Conservation (phyloP, 2,329 filamentous ascomycete genomes). For the Huntiella omanensis region DNA sequence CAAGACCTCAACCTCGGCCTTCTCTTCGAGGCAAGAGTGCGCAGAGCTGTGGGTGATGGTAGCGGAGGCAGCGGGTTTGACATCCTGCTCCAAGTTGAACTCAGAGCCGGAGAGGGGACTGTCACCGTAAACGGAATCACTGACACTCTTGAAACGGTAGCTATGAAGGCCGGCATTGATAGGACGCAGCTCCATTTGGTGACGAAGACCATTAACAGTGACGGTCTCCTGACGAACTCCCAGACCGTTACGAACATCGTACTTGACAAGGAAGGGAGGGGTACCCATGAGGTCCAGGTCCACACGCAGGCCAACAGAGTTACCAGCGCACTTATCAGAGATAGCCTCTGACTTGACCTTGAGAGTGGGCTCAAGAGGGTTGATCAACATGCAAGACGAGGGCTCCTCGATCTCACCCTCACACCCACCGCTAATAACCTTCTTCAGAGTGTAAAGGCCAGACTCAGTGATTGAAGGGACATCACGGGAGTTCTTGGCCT, state of each 20-base stretch:
- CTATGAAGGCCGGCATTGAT: constrained; percentile 65
- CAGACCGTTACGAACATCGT: constrained; percentile 49
- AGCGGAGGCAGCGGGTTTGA: constrained; percentile 81
- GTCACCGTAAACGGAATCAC: constrained; percentile 62
- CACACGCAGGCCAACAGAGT: constrained; percentile 75
- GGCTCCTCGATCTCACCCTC: constrained; percentile 81
- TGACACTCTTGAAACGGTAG: constrained; percentile 67
- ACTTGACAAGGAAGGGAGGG: constrained; percentile 72
- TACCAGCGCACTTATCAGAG: constrained; percentile 86
- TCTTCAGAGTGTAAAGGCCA: constrained; percentile 71
- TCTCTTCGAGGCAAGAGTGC: constrained; percentile 67
- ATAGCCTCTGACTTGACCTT: constrained; percentile 61
- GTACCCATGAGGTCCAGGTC: constrained; percentile 82
- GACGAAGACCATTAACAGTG: constrained; percentile 49
- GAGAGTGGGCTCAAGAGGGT: constrained; percentile 72
- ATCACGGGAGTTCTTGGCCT: constrained; percentile 41
- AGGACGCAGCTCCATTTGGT: constrained; percentile 72
- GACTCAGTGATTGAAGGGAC: constrained; percentile 52
- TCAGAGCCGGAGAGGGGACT: constrained; percentile 41
- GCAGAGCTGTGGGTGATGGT: constrained; percentile 39
- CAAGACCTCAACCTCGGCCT: constrained; percentile 52
- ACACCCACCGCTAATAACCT: constrained; percentile 65
- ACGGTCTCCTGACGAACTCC: constrained; percentile 35
- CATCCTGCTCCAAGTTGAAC: constrained; percentile 62
- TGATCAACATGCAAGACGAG: constrained; percentile 79